Evolutionary conservation across 768 basidiomycete species (phyloP).

Genomic region (Tylopilus balloui): DNA sequence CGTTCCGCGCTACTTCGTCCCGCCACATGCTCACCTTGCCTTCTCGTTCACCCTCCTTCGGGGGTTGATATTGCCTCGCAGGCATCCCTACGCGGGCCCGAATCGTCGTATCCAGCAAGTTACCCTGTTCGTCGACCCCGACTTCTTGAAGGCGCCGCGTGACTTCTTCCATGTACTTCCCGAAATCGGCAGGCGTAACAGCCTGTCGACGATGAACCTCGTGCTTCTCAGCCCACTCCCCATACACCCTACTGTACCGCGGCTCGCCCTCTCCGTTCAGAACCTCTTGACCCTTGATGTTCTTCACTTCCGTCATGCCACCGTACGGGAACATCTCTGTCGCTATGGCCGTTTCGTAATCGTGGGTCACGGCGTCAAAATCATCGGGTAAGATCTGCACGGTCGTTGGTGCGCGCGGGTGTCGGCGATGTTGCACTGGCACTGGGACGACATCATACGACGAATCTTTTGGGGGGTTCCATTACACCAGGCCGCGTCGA

Average conservation of each 20-base stretch:
- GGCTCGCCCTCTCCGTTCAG: slow-evolving; percentile 3
- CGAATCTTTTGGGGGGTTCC: slow-evolving; percentile 26
- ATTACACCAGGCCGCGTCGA: neutral
- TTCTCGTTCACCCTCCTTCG: slow-evolving; percentile 16
- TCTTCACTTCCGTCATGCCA: slow-evolving; percentile 24
- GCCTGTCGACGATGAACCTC: slow-evolving; percentile 27
- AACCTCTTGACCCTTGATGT: slow-evolving; percentile 5
- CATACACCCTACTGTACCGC: slow-evolving; percentile 29
- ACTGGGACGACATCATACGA: slow-evolving; percentile 31
- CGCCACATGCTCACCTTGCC: slow-evolving; percentile 52
- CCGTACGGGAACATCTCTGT: slow-evolving; percentile 24
- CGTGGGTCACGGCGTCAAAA: slow-evolving; percentile 29
- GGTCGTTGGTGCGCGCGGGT: slow-evolving; percentile 30
- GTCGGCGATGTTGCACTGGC: slow-evolving; percentile 17
- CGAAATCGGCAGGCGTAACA: slow-evolving; percentile 23
- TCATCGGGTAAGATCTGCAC: slow-evolving; percentile 30
- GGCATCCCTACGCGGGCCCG: slow-evolving; percentile 5
- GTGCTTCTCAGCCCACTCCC: slow-evolving; percentile 30
- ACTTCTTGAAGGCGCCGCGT: slow-evolving; percentile 35
- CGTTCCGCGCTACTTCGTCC: slow-evolving; percentile 46
- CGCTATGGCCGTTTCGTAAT: slow-evolving; percentile 24
- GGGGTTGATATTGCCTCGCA: slow-evolving; percentile 4
- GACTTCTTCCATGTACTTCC: slow-evolving; percentile 28
- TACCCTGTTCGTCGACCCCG: slow-evolving; percentile 29
- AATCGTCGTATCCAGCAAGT: slow-evolving; percentile 18